A percentile compares a stretch with the other conserved stretches of the same genome.
These are phyloP conservation scores for Fusarium odoratissimum DNA, from an alignment of 2,329 filamentous ascomycete genomes.

Conservation along the genomic window DNA sequence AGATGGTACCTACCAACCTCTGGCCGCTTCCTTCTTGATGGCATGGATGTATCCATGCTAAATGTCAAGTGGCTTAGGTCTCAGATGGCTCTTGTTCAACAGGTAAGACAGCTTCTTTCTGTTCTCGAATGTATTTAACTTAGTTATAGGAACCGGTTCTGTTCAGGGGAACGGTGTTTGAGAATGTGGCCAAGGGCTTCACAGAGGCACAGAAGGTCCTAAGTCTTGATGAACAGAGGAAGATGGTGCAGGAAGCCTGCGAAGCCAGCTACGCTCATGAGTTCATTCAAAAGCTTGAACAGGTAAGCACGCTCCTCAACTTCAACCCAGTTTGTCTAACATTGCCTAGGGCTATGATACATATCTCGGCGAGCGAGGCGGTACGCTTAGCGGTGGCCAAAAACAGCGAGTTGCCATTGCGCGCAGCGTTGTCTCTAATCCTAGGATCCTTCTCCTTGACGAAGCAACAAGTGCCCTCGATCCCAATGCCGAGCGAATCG, in stretches of 20 bases:
- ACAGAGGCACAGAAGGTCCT: slow-evolving; percentile 21
- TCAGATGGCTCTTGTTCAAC: slow-evolving; percentile 57
- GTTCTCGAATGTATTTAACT: not conserved
- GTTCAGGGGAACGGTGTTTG: slow-evolving; percentile 45
- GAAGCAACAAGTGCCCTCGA: slow-evolving; percentile 70
- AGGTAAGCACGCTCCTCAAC: not conserved
- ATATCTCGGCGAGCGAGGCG: slow-evolving; percentile 39
- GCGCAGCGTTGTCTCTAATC: slow-evolving; percentile 69
- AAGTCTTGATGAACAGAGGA: not conserved
- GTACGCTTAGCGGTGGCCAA: slow-evolving; percentile 63
- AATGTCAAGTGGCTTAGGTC: slow-evolving; percentile 60
- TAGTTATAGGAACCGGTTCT: slow-evolving; percentile 38
- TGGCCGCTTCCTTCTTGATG: slow-evolving; percentile 55
- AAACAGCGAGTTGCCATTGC: slow-evolving; percentile 73
- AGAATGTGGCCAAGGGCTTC: slow-evolving; percentile 43
- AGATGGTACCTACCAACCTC: slow-evolving; percentile 65
- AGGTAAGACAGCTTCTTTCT: not conserved
- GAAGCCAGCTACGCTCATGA: slow-evolving; percentile 39
- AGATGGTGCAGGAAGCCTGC: slow-evolving; percentile 32
- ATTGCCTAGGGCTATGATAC: slow-evolving; percentile 35
- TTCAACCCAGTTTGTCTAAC: not conserved
- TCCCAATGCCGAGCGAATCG: slow-evolving; percentile 55
- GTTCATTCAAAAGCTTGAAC: slow-evolving; percentile 37
- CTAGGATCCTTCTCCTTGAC: slow-evolving; percentile 70
- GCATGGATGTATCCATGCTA: slow-evolving; percentile 51